Evolutionary conservation across 2,329 filamentous ascomycete species (phyloP).

Genomic region (Xylariales sp.): DNA sequence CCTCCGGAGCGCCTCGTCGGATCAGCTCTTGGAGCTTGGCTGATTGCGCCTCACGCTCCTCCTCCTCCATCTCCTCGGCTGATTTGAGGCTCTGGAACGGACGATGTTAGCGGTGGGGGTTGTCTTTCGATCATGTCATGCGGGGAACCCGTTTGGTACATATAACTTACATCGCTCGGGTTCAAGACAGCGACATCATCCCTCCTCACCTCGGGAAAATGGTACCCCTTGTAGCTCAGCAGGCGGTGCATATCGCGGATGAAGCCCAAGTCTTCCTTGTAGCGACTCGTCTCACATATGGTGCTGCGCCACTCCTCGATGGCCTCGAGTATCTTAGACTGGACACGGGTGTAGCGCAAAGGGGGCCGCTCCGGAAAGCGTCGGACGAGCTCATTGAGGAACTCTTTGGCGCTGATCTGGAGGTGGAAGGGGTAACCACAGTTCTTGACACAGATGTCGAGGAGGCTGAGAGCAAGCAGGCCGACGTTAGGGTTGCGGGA

Average conservation of each 20-base stretch:
- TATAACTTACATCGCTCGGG: constrained; percentile 84
- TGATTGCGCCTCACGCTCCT: constrained; percentile 92
- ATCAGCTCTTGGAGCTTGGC: constrained; percentile 99
- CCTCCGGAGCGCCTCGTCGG: constrained; percentile 87
- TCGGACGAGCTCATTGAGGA: constrained; percentile 96
- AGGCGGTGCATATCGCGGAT: constrained; percentile 98
- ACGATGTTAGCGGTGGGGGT: constrained; percentile 8
- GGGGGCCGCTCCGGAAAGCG: constrained; percentile 95
- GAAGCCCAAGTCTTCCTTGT: constrained; percentile 96
- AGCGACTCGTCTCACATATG: constrained; percentile 97
- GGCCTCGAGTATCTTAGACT: constrained; percentile 91
- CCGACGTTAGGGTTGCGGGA: constrained; percentile 97
- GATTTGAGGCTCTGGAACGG: constrained; percentile 84
- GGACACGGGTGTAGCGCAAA: constrained; percentile 84
- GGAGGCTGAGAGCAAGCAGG: constrained; percentile 86
- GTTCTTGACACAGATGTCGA: constrained; percentile 99
- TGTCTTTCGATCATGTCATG: neutral
- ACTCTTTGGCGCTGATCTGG: constrained; percentile 98
- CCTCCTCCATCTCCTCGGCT: constrained; percentile 98
- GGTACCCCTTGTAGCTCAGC: constrained; percentile 95
- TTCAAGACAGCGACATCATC: constrained; percentile 98
- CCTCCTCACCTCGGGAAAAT: constrained; percentile 89
- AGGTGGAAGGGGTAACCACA: constrained; percentile 99
- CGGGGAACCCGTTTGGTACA: neutral
- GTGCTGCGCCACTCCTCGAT: constrained; percentile 99